These are phyloP conservation scores for Exserohilum turcica DNA, from an alignment of 2,329 filamentous ascomycete genomes.

Conservation along the genomic window DNA sequence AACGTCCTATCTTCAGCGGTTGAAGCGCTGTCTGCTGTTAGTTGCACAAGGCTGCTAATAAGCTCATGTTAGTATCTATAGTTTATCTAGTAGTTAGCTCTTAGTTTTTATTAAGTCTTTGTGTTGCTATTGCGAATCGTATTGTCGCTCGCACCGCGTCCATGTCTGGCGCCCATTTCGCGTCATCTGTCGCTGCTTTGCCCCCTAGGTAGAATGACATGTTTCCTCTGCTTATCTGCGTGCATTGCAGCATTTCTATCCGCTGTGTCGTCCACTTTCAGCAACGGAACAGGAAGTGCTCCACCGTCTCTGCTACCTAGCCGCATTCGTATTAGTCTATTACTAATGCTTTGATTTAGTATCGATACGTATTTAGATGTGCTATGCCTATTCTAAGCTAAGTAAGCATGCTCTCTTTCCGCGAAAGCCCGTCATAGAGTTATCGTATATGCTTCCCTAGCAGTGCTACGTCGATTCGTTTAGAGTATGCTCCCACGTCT, in stretches of 20 bases:
- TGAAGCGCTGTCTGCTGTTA: slow-evolving; percentile 14
- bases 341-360: slow-evolving; percentile 8
- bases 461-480: slow-evolving; percentile 11
- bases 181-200: slow-evolving; percentile 12
- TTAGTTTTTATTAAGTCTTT: slow-evolving; percentile 6
- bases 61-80: slow-evolving; percentile 6
- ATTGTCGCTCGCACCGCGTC: no score
- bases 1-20: slow-evolving; percentile 12
- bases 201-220: slow-evolving; percentile 12
- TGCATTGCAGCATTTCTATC: slow-evolving; percentile 10
- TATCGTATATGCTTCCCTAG: slow-evolving; percentile 13
- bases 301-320: no score
- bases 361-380: slow-evolving; percentile 12
- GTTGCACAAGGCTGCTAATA: slow-evolving; percentile 3
- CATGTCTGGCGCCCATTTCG: no score
- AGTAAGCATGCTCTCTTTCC: slow-evolving; percentile 10
- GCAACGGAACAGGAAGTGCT: slow-evolving; percentile 11
- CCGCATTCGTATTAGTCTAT: slow-evolving; percentile 13
- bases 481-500: slow-evolving; percentile 11
- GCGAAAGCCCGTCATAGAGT: slow-evolving; percentile 11
- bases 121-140: slow-evolving; percentile 9
- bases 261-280: slow-evolving; percentile 7
- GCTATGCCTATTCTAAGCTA: slow-evolving; percentile 16
- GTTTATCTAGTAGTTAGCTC: not conserved
- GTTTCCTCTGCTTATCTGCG: slow-evolving; percentile 11